These are phyloP conservation scores for Porphyra umbilicalis DNA, from an alignment of 31 red algal genomes.

Conservation along the genomic window DNA sequence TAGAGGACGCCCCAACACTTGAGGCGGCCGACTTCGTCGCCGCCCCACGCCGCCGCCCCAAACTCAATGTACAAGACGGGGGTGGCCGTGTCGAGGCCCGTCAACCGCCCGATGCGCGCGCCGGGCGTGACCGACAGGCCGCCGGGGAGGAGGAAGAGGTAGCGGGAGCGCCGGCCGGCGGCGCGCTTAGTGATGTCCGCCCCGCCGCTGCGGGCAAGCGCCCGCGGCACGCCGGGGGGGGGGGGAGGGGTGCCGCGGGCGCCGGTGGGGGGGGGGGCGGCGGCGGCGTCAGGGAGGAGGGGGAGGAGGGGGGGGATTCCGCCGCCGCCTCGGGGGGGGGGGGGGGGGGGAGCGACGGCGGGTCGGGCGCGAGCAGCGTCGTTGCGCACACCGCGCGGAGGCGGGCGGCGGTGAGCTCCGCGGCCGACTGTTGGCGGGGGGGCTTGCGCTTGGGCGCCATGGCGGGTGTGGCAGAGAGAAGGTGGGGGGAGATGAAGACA, in stretches of 20 bases:
- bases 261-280: neutral
- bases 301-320: neutral
- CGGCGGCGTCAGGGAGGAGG: neutral
- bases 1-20: slow-evolving; percentile 16
- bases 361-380: neutral
- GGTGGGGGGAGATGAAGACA: too few relatives aligned
- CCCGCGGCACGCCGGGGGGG: slow-evolving; percentile 3
- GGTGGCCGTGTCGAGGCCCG: slow-evolving; percentile 18
- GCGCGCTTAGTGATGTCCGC: slow-evolving; percentile 41
- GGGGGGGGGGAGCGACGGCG: neutral
- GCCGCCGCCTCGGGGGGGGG: too few relatives aligned
- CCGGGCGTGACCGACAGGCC: slow-evolving; percentile 14
- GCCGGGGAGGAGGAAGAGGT: slow-evolving; percentile 45
- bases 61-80: slow-evolving; percentile 23
- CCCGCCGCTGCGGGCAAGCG: slow-evolving; percentile 12
- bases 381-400: neutral
- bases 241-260: neutral
- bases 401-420: neutral
- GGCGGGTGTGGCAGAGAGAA: too few relatives aligned
- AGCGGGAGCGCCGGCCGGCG: slow-evolving; percentile 20
- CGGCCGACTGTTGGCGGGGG: neutral
- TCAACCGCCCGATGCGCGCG: slow-evolving; percentile 19
- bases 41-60: neutral
- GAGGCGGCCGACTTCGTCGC: slow-evolving; percentile 4
- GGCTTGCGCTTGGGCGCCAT: neutral